phyloP scores from a whole-genome alignment of 2,329 filamentous ascomycete genomes.

The Exophiala mesophila region DNA sequence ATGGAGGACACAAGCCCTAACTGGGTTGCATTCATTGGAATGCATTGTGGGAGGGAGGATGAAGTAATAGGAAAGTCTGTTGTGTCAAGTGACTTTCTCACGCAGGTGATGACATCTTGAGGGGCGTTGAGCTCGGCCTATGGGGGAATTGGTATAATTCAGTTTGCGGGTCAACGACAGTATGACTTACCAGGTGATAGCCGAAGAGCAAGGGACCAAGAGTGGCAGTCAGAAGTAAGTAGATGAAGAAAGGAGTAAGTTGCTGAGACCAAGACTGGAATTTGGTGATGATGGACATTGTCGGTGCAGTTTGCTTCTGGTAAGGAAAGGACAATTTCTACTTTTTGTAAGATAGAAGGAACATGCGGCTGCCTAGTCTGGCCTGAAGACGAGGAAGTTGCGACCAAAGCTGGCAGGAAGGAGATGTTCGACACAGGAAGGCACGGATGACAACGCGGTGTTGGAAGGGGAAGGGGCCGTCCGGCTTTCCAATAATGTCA shows the following conservation, averaged over 20 bases:
- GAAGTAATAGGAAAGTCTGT: conserved; percentile 60
- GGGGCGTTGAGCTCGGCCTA: conserved; percentile 94
- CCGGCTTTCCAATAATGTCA: too few relatives aligned
- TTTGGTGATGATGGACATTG: conserved; percentile 17
- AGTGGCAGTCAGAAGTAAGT: conserved; percentile 70
- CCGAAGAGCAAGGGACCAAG: conserved; percentile 90
- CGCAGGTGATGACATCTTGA: conserved; percentile 87
- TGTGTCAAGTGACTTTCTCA: conserved; percentile 50
- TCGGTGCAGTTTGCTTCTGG: not conserved
- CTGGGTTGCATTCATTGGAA: conserved; percentile 75
- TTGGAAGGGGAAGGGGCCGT: too few relatives aligned
- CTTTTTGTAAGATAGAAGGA: too few relatives aligned
- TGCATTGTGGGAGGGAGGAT: conserved; percentile 66
- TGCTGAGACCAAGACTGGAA: conserved; percentile 19
- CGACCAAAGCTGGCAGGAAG: too few relatives aligned
- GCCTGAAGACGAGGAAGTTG: too few relatives aligned
- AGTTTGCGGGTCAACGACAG: too few relatives aligned
- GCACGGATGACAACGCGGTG: too few relatives aligned
- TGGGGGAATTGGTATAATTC: not conserved
- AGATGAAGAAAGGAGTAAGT: conserved; percentile 61
- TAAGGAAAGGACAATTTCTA: too few relatives aligned
- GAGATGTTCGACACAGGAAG: too few relatives aligned
- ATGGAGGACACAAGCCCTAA: conserved; percentile 89
- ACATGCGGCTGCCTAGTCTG: too few relatives aligned
- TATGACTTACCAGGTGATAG: conserved; percentile 71